Evolutionary conservation across 495 filamentous ascomycete genomes (phyloP).

Genomic region (Diplogelasinospora grovesii): DNA sequence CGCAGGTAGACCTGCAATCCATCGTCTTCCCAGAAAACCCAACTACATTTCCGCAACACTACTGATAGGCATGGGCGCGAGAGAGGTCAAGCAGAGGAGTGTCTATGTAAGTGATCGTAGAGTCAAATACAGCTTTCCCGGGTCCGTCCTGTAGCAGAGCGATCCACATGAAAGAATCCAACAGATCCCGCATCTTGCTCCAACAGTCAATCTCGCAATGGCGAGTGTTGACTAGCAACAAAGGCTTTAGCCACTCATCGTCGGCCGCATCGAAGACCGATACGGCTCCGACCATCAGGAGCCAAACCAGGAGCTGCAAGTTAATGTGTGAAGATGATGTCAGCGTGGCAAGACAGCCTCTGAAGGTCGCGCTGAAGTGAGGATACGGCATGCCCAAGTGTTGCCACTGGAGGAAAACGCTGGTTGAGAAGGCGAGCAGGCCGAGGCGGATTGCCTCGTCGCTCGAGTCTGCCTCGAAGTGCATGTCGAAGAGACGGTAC

Average conservation of each 20-base stretch:
- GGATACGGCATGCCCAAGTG: conserved; percentile 19
- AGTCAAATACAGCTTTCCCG: conserved; percentile 17
- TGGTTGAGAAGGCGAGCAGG: conserved; percentile 31
- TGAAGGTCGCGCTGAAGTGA: conserved; percentile 15
- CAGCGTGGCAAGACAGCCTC: conserved; percentile 5
- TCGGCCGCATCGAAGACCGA: conserved; percentile 23
- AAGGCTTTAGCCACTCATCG: conserved; percentile 23
- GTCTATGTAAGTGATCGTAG: neutral
- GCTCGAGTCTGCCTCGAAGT: conserved; percentile 16
- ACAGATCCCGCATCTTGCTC: conserved; percentile 18
- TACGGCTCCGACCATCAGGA: conserved; percentile 30
- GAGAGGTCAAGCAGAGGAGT: no score
- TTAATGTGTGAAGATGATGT: neutral
- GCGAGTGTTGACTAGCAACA: conserved; percentile 16
- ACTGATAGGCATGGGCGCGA: no score
- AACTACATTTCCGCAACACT: no score
- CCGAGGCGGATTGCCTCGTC: conserved; percentile 35
- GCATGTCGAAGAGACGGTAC: conserved; percentile 35
- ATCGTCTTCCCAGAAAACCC: no score
- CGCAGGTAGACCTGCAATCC: no score
- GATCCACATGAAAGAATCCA: conserved; percentile 31
- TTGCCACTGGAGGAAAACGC: conserved; percentile 35
- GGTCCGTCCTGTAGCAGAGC: conserved; percentile 25
- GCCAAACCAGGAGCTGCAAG: conserved; percentile 22
- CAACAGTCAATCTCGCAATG: conserved; percentile 19